Conservation (phyloP, 2,329 filamentous ascomycete species). For the Alternaria consortialis region DNA sequence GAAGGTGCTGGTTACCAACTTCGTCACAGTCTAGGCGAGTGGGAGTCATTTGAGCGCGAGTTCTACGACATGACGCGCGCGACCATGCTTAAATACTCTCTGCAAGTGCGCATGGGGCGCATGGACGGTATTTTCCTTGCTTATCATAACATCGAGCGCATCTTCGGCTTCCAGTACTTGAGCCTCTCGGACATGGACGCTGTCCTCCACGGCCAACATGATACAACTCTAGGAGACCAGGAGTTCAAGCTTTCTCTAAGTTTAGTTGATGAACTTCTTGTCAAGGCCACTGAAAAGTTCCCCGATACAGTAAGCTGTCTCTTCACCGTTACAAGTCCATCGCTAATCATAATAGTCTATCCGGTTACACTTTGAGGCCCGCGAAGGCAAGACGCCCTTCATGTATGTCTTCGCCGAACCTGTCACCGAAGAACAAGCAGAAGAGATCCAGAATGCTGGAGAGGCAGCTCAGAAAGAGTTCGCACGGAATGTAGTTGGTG, state of each 20-base stretch:
- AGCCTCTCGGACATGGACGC: constrained; percentile 85
- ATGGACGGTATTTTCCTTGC: constrained; percentile 99
- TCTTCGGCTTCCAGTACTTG: constrained; percentile 98
- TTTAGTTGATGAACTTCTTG: constrained; percentile 79
- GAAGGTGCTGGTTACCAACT: constrained; percentile 89
- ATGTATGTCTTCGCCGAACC: constrained; percentile 95
- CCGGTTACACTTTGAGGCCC: constrained; percentile 83
- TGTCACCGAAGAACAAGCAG: constrained; percentile 75
- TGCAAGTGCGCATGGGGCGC: constrained; percentile 94
- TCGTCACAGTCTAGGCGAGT: constrained; percentile 75
- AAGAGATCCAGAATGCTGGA: constrained; percentile 74
- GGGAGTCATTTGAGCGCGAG: constrained; percentile 92
- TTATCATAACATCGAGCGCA: constrained; percentile 91
- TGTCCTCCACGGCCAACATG: constrained; percentile 81
- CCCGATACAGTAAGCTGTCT: constrained; percentile 65
- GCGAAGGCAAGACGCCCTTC: constrained; percentile 66
- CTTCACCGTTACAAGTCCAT: not conserved
- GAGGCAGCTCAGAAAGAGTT: constrained; percentile 73
- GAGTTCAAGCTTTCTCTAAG: constrained; percentile 86
- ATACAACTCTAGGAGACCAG: constrained; percentile 74
- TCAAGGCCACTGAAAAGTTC: constrained; percentile 77
- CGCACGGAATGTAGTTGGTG: constrained; percentile 68
- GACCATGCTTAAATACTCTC: constrained; percentile 94
- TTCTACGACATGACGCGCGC: constrained; percentile 96
- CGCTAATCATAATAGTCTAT: constrained; percentile 63